Evolutionary conservation across 2,329 filamentous ascomycete genomes (phyloP).

Genomic region (Gnomoniopsis smithogilvyi): DNA sequence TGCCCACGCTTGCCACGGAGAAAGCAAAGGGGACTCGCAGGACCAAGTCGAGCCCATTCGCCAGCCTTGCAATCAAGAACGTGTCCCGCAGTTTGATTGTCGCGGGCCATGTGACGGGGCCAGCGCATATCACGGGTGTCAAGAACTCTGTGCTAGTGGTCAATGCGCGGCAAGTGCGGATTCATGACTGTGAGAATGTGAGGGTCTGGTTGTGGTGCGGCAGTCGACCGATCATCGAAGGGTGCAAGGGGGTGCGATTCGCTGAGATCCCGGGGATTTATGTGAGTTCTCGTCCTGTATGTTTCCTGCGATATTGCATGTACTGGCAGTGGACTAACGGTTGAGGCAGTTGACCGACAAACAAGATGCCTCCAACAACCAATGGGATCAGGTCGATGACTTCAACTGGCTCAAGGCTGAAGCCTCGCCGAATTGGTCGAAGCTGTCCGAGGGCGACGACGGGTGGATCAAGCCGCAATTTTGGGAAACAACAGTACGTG

Average conservation of each 20-base stretch:
- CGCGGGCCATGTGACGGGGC: conserved; percentile 73
- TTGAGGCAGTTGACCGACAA: conserved; percentile 10
- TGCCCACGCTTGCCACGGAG: conserved; percentile 47
- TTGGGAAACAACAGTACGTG: conserved; percentile 68
- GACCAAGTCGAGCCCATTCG: conserved; percentile 57
- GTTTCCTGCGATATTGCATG: neutral
- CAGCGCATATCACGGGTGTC: conserved; percentile 78
- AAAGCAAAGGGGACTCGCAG: neutral
- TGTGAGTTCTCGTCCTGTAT: conserved; percentile 47
- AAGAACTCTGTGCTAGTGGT: conserved; percentile 74
- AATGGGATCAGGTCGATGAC: conserved; percentile 90
- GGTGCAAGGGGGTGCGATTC: conserved; percentile 76
- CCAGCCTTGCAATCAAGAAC: conserved; percentile 64
- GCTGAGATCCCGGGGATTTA: conserved; percentile 68
- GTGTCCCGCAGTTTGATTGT: conserved; percentile 71
- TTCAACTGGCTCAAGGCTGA: conserved; percentile 95
- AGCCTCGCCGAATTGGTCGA: conserved; percentile 82
- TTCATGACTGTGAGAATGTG: conserved; percentile 81
- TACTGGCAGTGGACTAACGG: conserved; percentile 19
- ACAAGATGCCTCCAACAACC: conserved; percentile 48
- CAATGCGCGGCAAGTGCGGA: conserved; percentile 80
- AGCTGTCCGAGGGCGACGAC: conserved; percentile 59
- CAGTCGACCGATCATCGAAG: conserved; percentile 91
- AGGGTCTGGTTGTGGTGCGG: conserved; percentile 79
- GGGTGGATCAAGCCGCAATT: conserved; percentile 50